Evolutionary conservation across 345 rosid genomes (phyloP).

Genomic region (Schrenkiella parvula): DNA sequence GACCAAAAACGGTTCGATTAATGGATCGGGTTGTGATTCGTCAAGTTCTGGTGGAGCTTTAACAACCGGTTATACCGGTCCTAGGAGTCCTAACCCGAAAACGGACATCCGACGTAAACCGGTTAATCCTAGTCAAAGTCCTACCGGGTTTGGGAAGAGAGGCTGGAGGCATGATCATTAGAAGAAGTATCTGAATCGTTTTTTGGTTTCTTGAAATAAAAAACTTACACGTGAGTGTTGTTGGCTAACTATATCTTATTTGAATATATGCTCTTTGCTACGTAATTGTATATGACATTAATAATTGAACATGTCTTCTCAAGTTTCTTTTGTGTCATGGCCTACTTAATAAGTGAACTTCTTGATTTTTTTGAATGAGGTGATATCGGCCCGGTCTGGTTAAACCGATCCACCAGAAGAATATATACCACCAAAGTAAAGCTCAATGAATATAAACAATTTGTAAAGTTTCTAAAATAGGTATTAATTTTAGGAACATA

Average conservation of each 20-base stretch:
- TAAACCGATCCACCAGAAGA: neutral
- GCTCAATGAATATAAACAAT: neutral
- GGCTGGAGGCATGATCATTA: conserved; percentile 51
- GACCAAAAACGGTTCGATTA: conserved; percentile 42
- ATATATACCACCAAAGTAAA: neutral
- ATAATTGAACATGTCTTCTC: neutral
- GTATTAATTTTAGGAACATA: no score
- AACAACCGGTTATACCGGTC: conserved; percentile 36
- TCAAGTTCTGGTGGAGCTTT: conserved; percentile 65
- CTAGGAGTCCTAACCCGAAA: conserved; percentile 63
- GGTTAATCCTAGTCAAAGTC: conserved; percentile 46
- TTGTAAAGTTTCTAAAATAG: no score
- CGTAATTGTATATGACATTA: conserved; percentile 25
- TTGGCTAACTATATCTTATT: neutral
- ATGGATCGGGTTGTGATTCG: conserved; percentile 58
- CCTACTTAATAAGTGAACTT: neutral
- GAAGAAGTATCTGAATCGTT: neutral
- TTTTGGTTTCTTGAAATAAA: conserved; percentile 15
- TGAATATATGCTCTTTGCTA: neutral
- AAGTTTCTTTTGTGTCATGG: neutral
- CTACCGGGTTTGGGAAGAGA: conserved; percentile 34
- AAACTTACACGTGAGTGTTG: conserved; percentile 5
- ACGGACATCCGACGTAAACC: conserved; percentile 21
- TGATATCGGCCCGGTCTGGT: neutral
- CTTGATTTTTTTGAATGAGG: neutral